Percentiles rank a stretch among this genome's conserved stretches.
Evolutionary conservation across 208 protist species (phyloP).

Genomic region (Crithidia fasciculata): DNA sequence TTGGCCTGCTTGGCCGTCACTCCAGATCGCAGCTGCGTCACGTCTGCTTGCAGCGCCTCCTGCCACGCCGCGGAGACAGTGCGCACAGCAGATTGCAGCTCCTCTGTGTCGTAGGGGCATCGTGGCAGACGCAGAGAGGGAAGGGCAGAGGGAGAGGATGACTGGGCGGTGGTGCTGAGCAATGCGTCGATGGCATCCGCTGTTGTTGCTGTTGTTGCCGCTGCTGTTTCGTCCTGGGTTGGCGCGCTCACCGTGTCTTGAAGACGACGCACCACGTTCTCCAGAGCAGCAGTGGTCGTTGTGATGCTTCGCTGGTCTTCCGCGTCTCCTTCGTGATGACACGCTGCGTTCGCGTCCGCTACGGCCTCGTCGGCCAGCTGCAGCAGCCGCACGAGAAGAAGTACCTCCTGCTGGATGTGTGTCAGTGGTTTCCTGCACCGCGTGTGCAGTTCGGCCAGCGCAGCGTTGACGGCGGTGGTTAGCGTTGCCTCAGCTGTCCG

Average conservation of each 20-base stretch:
- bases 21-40: neutral
- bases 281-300: constrained; percentile 19
- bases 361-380: constrained; percentile 31
- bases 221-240: neutral
- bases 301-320: no score
- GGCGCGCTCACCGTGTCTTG: neutral
- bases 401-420: constrained; percentile 7
- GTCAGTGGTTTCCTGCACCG: constrained; percentile 3
- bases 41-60: constrained; percentile 4
- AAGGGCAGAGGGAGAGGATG: neutral
- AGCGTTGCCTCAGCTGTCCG: constrained; percentile 7
- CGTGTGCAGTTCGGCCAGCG: constrained; percentile 12
- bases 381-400: constrained; percentile 37
- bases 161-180: neutral
- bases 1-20: constrained; percentile 28
- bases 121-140: constrained; percentile 11
- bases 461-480: constrained; percentile 12
- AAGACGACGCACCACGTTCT: constrained; percentile 1
- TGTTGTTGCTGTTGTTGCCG: neutral
- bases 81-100: constrained; percentile 12
- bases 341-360: no score
- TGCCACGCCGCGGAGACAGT: constrained; percentile 13
- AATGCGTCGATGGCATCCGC: constrained; percentile 1
- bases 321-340: no score
- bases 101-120: neutral